A percentile compares a stretch with the other conserved stretches of the same genome.
Evolutionary conservation across 2,329 filamentous ascomycete genomes (phyloP).

Genomic region (Trichophyton rubrum): DNA sequence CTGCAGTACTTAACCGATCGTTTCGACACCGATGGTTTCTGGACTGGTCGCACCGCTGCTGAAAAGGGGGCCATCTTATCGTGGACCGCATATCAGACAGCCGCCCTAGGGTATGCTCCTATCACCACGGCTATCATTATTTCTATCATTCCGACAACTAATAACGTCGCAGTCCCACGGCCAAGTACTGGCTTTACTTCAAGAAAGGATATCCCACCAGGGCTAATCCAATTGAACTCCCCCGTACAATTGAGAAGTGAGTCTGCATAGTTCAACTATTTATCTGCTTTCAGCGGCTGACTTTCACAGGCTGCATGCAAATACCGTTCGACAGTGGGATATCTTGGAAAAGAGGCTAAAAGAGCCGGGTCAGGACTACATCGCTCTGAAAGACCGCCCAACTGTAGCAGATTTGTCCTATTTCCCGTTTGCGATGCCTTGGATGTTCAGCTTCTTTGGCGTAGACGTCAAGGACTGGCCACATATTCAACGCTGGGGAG

Average conservation of each 20-base stretch:
- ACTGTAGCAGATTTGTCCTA: constrained; percentile 28
- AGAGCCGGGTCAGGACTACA: constrained; percentile 20
- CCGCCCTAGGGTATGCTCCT: constrained; percentile 22
- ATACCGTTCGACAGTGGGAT: constrained; percentile 20
- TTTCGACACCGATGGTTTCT: constrained; percentile 22
- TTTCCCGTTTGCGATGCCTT: constrained; percentile 29
- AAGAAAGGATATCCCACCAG: constrained; percentile 19
- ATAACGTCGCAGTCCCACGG: constrained; percentile 14
- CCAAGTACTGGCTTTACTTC: constrained; percentile 30
- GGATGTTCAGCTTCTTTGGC: constrained; percentile 25
- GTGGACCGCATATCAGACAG: constrained; percentile 29
- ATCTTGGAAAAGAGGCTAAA: constrained; percentile 19
- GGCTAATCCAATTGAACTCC: constrained; percentile 16
- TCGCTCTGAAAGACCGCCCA: constrained; percentile 26
- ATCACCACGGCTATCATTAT: not conserved
- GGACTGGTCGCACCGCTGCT: constrained; percentile 19
- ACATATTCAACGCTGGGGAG: not conserved
- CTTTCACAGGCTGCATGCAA: constrained; percentile 17
- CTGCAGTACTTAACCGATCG: constrained; percentile 26
- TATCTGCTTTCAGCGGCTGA: not conserved
- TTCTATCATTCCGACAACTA: not conserved
- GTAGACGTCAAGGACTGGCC: constrained; percentile 24
- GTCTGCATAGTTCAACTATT: not conserved
- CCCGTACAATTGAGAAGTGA: constrained; percentile 17
- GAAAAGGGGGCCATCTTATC: constrained; percentile 20